Evolutionary conservation across 2,329 filamentous ascomycete genomes (phyloP).

Genomic region (Hysterium pulicare): DNA sequence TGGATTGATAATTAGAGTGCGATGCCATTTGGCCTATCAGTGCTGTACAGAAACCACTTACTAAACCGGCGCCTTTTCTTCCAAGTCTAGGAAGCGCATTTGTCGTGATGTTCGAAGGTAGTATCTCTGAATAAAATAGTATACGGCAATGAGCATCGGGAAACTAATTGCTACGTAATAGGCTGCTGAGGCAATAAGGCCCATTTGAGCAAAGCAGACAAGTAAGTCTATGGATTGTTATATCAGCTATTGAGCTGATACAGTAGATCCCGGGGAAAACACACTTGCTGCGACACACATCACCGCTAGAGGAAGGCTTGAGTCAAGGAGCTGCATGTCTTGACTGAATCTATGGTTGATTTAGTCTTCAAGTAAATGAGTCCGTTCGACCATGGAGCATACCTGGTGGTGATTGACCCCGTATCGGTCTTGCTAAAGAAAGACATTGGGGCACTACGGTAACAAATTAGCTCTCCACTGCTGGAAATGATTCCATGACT

Average conservation of each 20-base stretch:
- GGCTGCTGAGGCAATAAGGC: conserved; percentile 72
- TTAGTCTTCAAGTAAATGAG: background rate
- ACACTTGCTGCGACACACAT: background rate
- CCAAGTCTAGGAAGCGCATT: conserved; percentile 50
- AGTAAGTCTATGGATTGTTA: background rate
- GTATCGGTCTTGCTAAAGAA: conserved; percentile 16
- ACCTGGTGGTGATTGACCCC: conserved; percentile 33
- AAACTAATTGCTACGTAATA: too few species aligned
- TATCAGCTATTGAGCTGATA: background rate
- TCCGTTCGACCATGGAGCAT: background rate
- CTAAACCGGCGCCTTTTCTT: conserved; percentile 42
- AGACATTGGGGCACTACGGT: background rate
- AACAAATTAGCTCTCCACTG: background rate
- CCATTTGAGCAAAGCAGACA: conserved; percentile 39
- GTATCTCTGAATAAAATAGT: conserved; percentile 74
- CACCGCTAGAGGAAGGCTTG: conserved; percentile 18
- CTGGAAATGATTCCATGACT: background rate
- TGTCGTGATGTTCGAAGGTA: conserved; percentile 46
- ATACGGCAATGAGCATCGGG: too few species aligned
- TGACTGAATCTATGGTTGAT: conserved; percentile 33
- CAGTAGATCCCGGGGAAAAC: conserved; percentile 7
- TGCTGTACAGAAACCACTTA: too few species aligned
- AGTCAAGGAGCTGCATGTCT: conserved; percentile 41
- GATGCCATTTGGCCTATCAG: too few species aligned
- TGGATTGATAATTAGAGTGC: too few species aligned